phyloP scores from a whole-genome alignment of 805 yeast genomes.

The Pichia kluyveri region DNA sequence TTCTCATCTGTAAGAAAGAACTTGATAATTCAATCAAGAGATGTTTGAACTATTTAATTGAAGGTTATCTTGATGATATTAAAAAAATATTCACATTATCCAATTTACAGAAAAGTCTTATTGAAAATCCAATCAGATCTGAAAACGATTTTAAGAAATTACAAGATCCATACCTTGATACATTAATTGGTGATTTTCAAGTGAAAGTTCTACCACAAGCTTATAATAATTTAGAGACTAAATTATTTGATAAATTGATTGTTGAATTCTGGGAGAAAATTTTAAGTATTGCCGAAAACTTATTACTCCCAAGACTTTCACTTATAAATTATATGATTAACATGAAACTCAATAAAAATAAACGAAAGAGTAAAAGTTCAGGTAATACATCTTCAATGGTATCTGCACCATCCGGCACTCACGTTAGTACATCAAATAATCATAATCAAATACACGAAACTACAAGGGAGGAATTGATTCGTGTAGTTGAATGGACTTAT shows the following conservation, averaged over 20 bases:
- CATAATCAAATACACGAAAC: slow-evolving; percentile 8
- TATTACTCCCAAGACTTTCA: slow-evolving; percentile 56
- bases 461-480: slow-evolving; percentile 16
- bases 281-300: slow-evolving; percentile 55
- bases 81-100: slow-evolving; percentile 32
- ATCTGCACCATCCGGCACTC: not conserved
- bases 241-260: slow-evolving; percentile 21
- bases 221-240: slow-evolving; percentile 24
- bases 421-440: not conserved
- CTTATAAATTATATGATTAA: slow-evolving; percentile 5
- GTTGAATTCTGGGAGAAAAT: slow-evolving; percentile 70
- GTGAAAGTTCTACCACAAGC: slow-evolving; percentile 16
- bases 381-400: slow-evolving; percentile 8
- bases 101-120: slow-evolving; percentile 18
- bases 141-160: slow-evolving; percentile 13
- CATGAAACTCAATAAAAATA: not conserved
- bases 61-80: slow-evolving; percentile 60
- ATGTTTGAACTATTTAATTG: slow-evolving; percentile 60
- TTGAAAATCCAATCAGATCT: slow-evolving; percentile 13
- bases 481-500: slow-evolving; percentile 25
- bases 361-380: not conserved
- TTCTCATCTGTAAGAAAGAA: slow-evolving; percentile 67
- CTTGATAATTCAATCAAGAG: slow-evolving; percentile 58
- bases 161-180: slow-evolving; percentile 18
- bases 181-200: slow-evolving; percentile 17